Percentiles rank a stretch among this genome's conserved stretches.
These are phyloP conservation scores for Thinopyrum obtusiflorum DNA, from an alignment of 202 grass and related monocot species.

Conservation along the genomic window DNA sequence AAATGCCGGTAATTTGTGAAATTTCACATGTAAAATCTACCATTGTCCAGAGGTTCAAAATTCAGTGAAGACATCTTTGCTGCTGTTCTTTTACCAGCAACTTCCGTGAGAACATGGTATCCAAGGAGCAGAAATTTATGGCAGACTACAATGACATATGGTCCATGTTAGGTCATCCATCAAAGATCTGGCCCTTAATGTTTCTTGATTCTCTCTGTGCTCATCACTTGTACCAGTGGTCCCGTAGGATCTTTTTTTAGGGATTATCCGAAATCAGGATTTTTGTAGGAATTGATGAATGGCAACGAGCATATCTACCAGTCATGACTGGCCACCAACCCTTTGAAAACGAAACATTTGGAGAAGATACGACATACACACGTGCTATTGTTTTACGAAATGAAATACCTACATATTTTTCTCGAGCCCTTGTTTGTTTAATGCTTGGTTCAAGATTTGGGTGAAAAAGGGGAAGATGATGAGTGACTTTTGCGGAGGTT, in stretches of 20 bases:
- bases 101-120: neutral
- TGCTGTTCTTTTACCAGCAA: neutral
- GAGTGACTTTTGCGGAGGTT: neutral
- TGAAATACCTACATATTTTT: neutral
- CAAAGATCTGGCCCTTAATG: neutral
- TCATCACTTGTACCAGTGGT: neutral
- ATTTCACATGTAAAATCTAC: slow-evolving; percentile 6
- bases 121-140: neutral
- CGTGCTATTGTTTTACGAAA: neutral
- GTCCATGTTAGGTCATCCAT: neutral
- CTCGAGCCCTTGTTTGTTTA: neutral
- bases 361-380: neutral
- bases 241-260: neutral
- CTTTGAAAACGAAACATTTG: neutral
- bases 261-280: neutral
- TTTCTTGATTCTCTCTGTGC: neutral
- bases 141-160: neutral
- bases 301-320: neutral
- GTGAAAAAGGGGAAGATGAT: neutral
- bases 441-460: neutral
- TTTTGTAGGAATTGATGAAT: neutral
- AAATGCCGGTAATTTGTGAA: neutral
- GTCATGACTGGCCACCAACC: slow-evolving; percentile 1
- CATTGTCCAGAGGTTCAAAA: neutral
- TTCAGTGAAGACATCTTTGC: neutral